Evolutionary conservation across 441 rosid genomes (phyloP).

Genomic region (Erodium moschatum): DNA sequence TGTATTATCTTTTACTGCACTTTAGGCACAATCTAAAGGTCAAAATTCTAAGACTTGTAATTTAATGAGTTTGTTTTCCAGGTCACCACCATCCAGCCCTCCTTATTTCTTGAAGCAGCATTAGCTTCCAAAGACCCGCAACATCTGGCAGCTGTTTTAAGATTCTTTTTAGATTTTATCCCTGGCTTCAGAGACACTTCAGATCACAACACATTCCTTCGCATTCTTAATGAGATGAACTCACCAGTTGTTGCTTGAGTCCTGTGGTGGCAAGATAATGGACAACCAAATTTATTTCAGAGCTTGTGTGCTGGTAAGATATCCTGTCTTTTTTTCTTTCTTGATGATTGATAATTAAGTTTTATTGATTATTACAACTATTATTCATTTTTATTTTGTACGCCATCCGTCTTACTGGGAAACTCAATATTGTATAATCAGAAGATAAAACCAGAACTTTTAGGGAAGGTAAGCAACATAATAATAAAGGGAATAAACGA

Average conservation of each 20-base stretch:
- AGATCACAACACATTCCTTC: conserved; percentile 46
- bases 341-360: neutral
- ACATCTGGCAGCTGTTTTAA: conserved; percentile 68
- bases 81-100: conserved; percentile 58
- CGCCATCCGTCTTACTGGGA: no score
- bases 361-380: no score
- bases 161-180: conserved; percentile 70
- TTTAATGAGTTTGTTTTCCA: conserved; percentile 26
- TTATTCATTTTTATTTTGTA: no score
- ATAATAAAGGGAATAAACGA: neutral
- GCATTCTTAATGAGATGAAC: conserved; percentile 58
- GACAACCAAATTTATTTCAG: neutral
- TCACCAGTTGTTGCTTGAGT: conserved; percentile 29
- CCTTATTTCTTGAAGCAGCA: conserved; percentile 73
- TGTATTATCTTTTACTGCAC: neutral
- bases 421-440: neutral
- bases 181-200: conserved; percentile 60
- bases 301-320: neutral
- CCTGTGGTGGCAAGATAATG: neutral
- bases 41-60: conserved; percentile 5
- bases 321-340: neutral
- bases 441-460: neutral
- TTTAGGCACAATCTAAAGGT: neutral
- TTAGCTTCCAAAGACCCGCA: conserved; percentile 57
- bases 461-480: neutral